phyloP scores from a whole-genome alignment of 73 alveolate genomes.

The Paramecium biaurelia region DNA sequence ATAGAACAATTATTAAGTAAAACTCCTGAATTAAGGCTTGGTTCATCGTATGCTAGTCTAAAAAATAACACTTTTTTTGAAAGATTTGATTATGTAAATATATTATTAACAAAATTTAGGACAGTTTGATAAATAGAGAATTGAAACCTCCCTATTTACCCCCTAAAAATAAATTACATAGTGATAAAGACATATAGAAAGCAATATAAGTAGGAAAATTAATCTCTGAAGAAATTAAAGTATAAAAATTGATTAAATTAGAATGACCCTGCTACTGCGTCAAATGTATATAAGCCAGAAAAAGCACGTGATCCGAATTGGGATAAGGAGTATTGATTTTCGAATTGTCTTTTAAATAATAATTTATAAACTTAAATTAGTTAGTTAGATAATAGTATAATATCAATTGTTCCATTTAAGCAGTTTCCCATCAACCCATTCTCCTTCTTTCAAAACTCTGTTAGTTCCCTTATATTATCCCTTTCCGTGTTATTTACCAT shows the following conservation, averaged over 20 bases:
- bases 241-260: background rate
- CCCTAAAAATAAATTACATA: constrained; percentile 41
- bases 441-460: constrained; percentile 70
- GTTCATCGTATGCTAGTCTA: constrained; percentile 41
- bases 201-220: constrained; percentile 12
- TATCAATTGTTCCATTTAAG: constrained; percentile 62
- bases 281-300: background rate
- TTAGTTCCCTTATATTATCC: constrained; percentile 69
- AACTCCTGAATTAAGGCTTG: constrained; percentile 62
- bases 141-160: constrained; percentile 50
- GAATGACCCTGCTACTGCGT: background rate
- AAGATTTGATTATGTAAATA: background rate
- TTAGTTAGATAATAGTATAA: background rate
- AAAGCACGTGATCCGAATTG: constrained; percentile 55
- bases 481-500: constrained; percentile 75
- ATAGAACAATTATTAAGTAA: constrained; percentile 58
- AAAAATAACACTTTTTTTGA: constrained; percentile 33
- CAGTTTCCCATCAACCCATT: constrained; percentile 77
- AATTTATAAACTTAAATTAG: background rate
- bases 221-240: constrained; percentile 40
- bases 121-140: constrained; percentile 41
- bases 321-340: constrained; percentile 50
- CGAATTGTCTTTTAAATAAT: background rate
- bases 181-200: constrained; percentile 44
- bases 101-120: background rate